These are phyloP conservation scores for Talaromyces sp. DNA, from an alignment of 2,329 filamentous ascomycete genomes.

Conservation along the genomic window DNA sequence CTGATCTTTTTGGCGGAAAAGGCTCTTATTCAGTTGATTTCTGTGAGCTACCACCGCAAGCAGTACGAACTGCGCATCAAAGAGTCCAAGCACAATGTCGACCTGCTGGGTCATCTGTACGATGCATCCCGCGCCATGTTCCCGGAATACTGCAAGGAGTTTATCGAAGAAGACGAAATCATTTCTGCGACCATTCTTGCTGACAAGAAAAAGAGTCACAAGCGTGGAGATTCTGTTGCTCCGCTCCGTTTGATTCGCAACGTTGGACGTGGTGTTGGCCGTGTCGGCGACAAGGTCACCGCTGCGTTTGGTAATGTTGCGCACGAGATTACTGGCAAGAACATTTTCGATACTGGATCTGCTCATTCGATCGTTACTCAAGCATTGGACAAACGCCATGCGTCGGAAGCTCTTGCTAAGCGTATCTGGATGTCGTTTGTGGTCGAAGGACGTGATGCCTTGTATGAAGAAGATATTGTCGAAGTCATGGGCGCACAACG, in stretches of 20 bases:
- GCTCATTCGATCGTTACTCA: constrained; percentile 86
- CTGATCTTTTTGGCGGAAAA: constrained; percentile 59
- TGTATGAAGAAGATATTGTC: constrained; percentile 75
- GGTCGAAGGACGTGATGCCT: constrained; percentile 76
- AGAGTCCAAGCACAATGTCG: constrained; percentile 82
- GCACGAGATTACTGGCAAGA: constrained; percentile 90
- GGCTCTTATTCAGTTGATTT: constrained; percentile 61
- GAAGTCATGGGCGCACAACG: constrained; percentile 80
- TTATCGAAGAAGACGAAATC: constrained; percentile 84
- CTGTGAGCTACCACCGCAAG: constrained; percentile 66
- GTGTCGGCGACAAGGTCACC: constrained; percentile 88
- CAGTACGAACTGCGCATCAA: constrained; percentile 71
- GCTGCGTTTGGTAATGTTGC: constrained; percentile 91
- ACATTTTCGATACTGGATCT: constrained; percentile 89
- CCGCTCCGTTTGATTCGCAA: constrained; percentile 75
- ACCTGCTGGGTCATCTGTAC: constrained; percentile 78
- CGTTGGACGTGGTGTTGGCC: constrained; percentile 64
- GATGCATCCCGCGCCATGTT: constrained; percentile 86
- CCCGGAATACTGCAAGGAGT: constrained; percentile 87
- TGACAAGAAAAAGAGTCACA: constrained; percentile 53
- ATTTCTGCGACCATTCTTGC: constrained; percentile 81
- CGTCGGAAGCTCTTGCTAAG: constrained; percentile 87
- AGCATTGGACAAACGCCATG: constrained; percentile 77
- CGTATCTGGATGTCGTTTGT: constrained; percentile 99
- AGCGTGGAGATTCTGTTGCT: constrained; percentile 61